Evolutionary conservation across 1,284 basidiomycete species (phyloP), one percentile per base, ranked within the genome.

Genomic region (Irpex sp.): DNA sequence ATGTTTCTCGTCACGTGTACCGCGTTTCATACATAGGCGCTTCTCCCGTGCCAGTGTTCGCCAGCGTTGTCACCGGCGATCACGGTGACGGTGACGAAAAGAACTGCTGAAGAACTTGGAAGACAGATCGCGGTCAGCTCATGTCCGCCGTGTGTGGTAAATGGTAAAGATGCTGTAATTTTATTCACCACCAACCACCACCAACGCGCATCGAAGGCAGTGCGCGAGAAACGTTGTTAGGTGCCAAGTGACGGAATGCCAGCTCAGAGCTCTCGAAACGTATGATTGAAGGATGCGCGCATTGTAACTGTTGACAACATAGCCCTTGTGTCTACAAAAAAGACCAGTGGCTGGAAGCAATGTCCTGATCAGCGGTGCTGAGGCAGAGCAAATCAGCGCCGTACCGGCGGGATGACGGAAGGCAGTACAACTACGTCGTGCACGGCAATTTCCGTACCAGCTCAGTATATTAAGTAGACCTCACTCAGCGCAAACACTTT

Each of bases 371-470:
- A 18, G 49, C 49, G 18, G 49, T 21, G 49, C 4, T 52, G 49
- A 52, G 49, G 49, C 49, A 52, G 49, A 52, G 18, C 19, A 19
- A 19, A 33, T 52, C 18, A 19, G 28, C 49, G 49, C 49, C 28
- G 19, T 52, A 18, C 18, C 16, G 37, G 53, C 48, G 53, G 56
- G 58, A 55, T 49, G 48, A 49, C 19, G 48, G 19, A 49, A 49
- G 42, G 37, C 59, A 60, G 60, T 58, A 57, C 61, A 62, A 60
- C 60, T 28, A 19, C 45, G 39, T 56, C 48, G 48, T 47, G 33
- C 19, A 49, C 64, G 64, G 64, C 64, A 65, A 61, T 51, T 58
- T 19, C 64, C 62, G 64, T 5, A 28, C 28, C 58, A 16, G 57
- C 52, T 36, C 54, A 60, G 28, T 65, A 61, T 62, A 56, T 59